A percentile compares a stretch with the other conserved stretches of the same genome.
phyloP scores from a whole-genome alignment of 2,329 filamentous ascomycete species.

The Chaetomiaceae sp. region DNA sequence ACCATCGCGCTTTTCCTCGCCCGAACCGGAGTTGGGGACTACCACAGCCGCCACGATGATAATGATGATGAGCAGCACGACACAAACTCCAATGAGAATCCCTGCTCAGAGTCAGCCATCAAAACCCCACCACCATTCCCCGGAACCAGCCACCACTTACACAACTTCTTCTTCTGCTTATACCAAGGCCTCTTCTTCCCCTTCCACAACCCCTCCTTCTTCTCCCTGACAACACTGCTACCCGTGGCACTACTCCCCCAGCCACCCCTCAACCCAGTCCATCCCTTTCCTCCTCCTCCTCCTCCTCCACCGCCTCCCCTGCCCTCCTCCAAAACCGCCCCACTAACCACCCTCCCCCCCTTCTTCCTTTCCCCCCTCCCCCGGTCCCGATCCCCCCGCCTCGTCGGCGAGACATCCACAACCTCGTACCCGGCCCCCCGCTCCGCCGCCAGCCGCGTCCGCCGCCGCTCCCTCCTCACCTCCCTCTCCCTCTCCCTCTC shows the following conservation, averaged over 20 bases:
- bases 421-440: slow-evolving; percentile 18
- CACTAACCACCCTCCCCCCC: slow-evolving; percentile 22
- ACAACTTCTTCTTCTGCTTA: slow-evolving; percentile 57
- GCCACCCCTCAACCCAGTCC: slow-evolving; percentile 20
- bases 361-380: slow-evolving; percentile 4
- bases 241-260: slow-evolving; percentile 41
- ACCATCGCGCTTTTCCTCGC: slow-evolving; percentile 28
- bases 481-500: slow-evolving; percentile 11
- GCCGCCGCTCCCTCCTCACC: slow-evolving; percentile 12
- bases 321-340: slow-evolving; percentile 24
- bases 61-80: slow-evolving; percentile 57
- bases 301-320: slow-evolving; percentile 17
- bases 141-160: slow-evolving; percentile 41
- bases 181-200: slow-evolving; percentile 37
- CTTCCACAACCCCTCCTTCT: slow-evolving; percentile 47
- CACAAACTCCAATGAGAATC: slow-evolving; percentile 50
- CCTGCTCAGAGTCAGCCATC: slow-evolving; percentile 39
- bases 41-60: slow-evolving; percentile 65
- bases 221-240: slow-evolving; percentile 39
- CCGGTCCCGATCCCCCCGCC: slow-evolving; percentile 2
- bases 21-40: slow-evolving; percentile 53
- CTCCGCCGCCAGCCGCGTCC: slow-evolving; percentile 10
- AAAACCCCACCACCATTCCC: background rate
- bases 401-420: slow-evolving; percentile 8
- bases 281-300: slow-evolving; percentile 17